Evolutionary conservation across 805 yeast species (phyloP).

Genomic region (Yarrowia osloensis): DNA sequence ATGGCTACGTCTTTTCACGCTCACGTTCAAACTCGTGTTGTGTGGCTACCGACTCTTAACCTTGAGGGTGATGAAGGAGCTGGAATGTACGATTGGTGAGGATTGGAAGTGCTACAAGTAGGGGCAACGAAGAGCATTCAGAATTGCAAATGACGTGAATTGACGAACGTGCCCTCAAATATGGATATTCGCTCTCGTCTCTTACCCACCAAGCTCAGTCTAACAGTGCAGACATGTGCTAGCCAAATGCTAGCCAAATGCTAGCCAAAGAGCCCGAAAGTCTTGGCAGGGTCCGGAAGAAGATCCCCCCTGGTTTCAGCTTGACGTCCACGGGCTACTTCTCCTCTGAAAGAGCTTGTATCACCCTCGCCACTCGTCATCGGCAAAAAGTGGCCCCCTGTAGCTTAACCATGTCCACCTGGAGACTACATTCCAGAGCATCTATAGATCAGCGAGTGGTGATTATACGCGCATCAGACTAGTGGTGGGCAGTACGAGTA

Average conservation of each 20-base stretch:
- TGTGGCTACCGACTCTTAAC: neutral
- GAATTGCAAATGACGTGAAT: no score
- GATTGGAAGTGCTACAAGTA: no score
- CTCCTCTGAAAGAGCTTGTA: no score
- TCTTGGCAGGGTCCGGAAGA: slow-evolving; percentile 12
- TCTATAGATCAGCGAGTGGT: neutral
- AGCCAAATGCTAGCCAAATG: no score
- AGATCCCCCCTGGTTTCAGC: slow-evolving; percentile 4
- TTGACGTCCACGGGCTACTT: no score
- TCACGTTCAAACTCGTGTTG: neutral
- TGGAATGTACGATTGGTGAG: no score
- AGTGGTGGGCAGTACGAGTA: no score
- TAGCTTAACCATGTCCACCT: slow-evolving; percentile 1
- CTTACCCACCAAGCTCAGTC: neutral
- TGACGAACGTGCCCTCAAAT: no score
- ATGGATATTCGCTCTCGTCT: no score
- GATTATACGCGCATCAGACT: neutral
- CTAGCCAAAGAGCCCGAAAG: neutral
- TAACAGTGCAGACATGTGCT: neutral
- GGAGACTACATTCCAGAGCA: neutral
- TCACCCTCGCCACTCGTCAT: no score
- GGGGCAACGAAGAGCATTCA: no score
- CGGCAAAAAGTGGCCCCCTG: neutral
- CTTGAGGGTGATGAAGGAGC: neutral
- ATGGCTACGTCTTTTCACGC: neutral